Base-by-base conservation (phyloP, 2,329 filamentous ascomycete species). In the Trichoderma arundinaceum region DNA sequence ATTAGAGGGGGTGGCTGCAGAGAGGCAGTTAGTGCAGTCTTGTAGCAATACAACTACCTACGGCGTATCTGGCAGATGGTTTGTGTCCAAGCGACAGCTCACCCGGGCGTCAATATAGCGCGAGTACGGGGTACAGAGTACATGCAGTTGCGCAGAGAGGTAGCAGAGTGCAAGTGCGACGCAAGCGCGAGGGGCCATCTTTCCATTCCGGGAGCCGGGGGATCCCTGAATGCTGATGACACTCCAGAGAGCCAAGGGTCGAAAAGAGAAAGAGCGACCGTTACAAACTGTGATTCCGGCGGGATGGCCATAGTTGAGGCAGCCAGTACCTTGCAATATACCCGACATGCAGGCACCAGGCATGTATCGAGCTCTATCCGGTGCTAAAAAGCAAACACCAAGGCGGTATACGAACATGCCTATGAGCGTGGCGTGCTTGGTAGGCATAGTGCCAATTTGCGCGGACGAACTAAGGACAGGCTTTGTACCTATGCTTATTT, bases 191-290 rank as follows among this genome's bases (percentile, higher is more conserved):
- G 59, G 59, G 59, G 38, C 15, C 38, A 53, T 35, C 39, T 52
- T 62, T 12, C 46, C 59, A 64, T 66, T 66, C 52, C 58, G 64
- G 64, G 51, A 46, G 44, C 52, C 58, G 43, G 43, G 59, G 64
- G 57, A 56, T 46, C 64, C 64, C 49, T 57, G 51, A 19, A 17
- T 17, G 41, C 17, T 44, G 43, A 56, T 57, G 52, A 39, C 12
- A 54, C 39, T 39, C 48, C 39, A 12, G 28, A 38, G 22, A 28
- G 22, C 58, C 39, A 41, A 28, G 56, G 59, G 48, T 19, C 32
- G n/a, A 62, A 52, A 61, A 44, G 38, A 53, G 28, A 44, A 57
- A 41, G 38, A 35, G 17, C 19, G 38, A 28, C 17, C 57, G 57
- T 38, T 12, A 28, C 33, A 49, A 17, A 56, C 19, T 32, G 44